Evolutionary conservation across 169 alveolate species (phyloP), one percentile per base, ranked within the genome.

Genomic region (Toxoplasma gondii): DNA sequence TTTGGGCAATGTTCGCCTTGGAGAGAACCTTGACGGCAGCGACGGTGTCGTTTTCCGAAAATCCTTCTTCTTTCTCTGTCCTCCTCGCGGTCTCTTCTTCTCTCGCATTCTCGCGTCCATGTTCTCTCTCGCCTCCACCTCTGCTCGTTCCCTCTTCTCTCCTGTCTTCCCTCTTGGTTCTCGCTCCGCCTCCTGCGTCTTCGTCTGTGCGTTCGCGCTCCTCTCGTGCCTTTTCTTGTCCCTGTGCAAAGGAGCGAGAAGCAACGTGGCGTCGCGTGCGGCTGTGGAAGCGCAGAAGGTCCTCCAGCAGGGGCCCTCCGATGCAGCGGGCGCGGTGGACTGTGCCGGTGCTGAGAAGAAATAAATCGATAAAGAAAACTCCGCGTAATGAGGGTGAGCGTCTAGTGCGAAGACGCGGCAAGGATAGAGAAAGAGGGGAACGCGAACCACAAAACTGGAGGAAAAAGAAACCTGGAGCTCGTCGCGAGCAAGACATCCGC

Each of bases 291-390:
- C 34, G 34, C 34, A 64, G 74, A 0, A 88, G 86, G 67, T 34
- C 49, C 74, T 27, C 31, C 36, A n/a, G 74, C 74, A 84, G 91
- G 10, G 93, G 93, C 12, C 93, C 93, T 1, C 86, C 87, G 39
- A 88, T 43, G 69, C 93, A 88, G n/a, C 93, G 86, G 41, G 93
- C 93, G 4, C 69, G 69, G 38, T 58, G 86, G 45, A 88, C 93
- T 41, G 69, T 27, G 41, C 93, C 70, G 7, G 93, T 88, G 41
- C 93, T 88, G 93, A 64, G n/a, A 49, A 49, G 58, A 12, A 12
- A 49, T 4, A 12, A 49, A 49, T 7, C 22, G 12, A 12, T 4
- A 12, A 64, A 64, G 74, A 19, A 64, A 4, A 31, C 31, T 12
- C 74, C 74, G 74, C 24, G 74, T 16, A 4, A 31, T 27, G 74